Base-by-base conservation (phyloP, 352 stramenopile species). In the Thraustotheca clavata region DNA sequence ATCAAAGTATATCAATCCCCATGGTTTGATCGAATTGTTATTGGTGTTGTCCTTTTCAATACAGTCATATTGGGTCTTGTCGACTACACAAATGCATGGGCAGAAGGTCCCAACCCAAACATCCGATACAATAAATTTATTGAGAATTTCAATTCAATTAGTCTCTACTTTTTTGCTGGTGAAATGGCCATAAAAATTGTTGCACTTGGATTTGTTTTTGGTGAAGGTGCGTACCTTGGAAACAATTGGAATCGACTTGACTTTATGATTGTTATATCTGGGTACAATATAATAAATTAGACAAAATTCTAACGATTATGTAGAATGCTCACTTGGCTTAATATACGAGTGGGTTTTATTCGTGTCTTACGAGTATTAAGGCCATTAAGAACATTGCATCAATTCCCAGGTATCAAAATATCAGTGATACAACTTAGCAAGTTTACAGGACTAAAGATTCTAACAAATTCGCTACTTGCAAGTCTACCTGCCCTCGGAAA, bases 161-260 rank as follows among this genome's bases (percentile, higher is more conserved):
- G 22, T 12, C 38, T 65, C 4, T 18, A 32, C 11, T 54, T 47
- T 22, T 98, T 98, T 68, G 83, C 83, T 0, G 31, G 83, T 0
- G 93, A 98, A 63, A 82, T 79, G 16, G 35, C 86, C 8, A 62
- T 98, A 18, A 98, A 97, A 70, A 90, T 97, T 41, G 68, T 96
- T 16, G 86, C 87, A 0, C 77, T 96, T 69, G 91, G 91, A 0
- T n/a, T n/a, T n/a, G 32, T 85, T 4, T 67, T 71, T 0, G 76
- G 72, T 3, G 68, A 76, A 27, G 77, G 82, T 2, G 78, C 74
- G 12, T 97, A 97, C 65, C 65, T 89, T 0, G 68, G 76, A 4
- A 87, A 98, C 68, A 71, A 71, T 4, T 98, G 89, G 91, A 97
- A 98, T 50, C 69, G 90, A n/a, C 76, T 98, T 32, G 91, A 98